Conservation (phyloP, 768 basidiomycete species). For the Amyloporia xantha region DNA sequence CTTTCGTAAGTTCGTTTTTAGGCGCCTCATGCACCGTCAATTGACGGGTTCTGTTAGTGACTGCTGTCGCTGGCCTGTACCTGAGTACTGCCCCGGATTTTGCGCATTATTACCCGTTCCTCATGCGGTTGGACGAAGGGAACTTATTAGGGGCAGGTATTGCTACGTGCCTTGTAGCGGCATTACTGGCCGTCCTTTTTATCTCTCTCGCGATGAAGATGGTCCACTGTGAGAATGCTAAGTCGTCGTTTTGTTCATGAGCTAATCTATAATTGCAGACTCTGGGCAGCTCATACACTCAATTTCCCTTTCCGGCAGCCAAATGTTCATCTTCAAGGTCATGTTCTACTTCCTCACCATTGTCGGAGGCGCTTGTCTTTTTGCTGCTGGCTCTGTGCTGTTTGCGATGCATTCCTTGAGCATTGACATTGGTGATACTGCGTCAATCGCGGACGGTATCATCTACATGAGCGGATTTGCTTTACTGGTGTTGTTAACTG, state of each 20-base stretch:
- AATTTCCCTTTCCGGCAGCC: constrained; percentile 56
- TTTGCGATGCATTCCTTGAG: constrained; percentile 60
- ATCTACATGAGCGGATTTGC: constrained; percentile 64
- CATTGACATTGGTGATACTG: constrained; percentile 25
- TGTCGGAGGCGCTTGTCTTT: constrained; percentile 54
- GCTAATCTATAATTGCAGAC: constrained; percentile 30
- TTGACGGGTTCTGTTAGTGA: constrained; percentile 38
- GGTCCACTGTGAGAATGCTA: constrained; percentile 47
- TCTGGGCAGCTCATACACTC: constrained; percentile 47
- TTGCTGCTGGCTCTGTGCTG: constrained; percentile 61
- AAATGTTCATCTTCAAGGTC: constrained; percentile 54
- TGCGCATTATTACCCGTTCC: constrained; percentile 63
- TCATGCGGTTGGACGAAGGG: constrained; percentile 42
- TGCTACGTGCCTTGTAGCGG: constrained; percentile 62
- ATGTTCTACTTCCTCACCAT: constrained; percentile 52
- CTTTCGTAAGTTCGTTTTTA: constrained; percentile 43
- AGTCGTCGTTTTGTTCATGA: not conserved
- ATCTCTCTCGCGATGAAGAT: constrained; percentile 44
- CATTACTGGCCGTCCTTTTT: constrained; percentile 54
- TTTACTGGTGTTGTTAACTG: constrained; percentile 50
- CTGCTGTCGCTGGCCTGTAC: constrained; percentile 62
- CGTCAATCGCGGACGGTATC: constrained; percentile 57
- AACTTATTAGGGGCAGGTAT: constrained; percentile 53
- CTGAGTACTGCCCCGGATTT: constrained; percentile 67
- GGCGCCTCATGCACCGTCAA: not conserved